Conservation (phyloP, 2,329 filamentous ascomycete genomes). For the Apiospora marii region DNA sequence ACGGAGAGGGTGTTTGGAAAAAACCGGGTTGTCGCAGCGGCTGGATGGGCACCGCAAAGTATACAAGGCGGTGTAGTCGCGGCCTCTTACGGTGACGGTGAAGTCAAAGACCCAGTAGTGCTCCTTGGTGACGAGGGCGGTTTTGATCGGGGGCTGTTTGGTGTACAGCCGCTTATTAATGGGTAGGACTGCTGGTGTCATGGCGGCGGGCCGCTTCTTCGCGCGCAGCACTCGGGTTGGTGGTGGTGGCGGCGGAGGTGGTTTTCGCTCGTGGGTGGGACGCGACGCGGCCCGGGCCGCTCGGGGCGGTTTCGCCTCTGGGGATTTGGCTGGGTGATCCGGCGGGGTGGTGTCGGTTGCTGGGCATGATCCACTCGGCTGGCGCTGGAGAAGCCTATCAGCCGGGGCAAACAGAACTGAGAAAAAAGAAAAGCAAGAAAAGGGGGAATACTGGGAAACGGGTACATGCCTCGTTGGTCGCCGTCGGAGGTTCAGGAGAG, state of each 20-base stretch:
- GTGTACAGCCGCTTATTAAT: neutral
- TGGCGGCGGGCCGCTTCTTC: neutral
- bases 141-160: constrained; percentile 9
- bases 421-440: neutral
- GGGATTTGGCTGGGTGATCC: neutral
- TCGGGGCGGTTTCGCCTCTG: neutral
- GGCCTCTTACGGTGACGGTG: neutral
- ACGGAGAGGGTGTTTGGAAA: constrained; percentile 26
- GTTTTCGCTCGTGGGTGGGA: neutral
- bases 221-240: neutral
- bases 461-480: neutral
- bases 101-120: constrained; percentile 30
- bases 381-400: neutral
- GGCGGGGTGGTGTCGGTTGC: too few species aligned
- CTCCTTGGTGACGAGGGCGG: constrained; percentile 18
- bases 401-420: neutral
- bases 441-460: neutral
- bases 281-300: neutral
- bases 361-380: too few species aligned
- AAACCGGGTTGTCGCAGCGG: constrained; percentile 27
- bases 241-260: too few species aligned
- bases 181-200: neutral
- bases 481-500: neutral
- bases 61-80: constrained; percentile 21
- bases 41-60: constrained; percentile 26